Evolutionary conservation across 345 rosid genomes (phyloP), one percentile per base, ranked within the genome.

Genomic region (Triadica sebifera): DNA sequence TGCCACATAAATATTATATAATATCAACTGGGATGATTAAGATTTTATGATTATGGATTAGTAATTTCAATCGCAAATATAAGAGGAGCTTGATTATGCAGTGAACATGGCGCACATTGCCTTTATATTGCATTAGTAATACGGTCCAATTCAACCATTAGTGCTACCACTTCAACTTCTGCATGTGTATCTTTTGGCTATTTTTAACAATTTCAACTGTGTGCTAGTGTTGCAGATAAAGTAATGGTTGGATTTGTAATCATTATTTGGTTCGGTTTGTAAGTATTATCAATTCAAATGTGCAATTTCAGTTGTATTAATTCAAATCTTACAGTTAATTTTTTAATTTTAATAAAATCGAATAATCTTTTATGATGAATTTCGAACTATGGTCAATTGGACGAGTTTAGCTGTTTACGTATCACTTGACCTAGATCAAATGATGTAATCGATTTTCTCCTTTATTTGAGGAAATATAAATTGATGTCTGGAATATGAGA

Each of bases 1-100:
- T 55, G 41, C 43, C 53, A 17, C 6, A 13, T 6, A 34, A 24
- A 49, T 73, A 60, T 69, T 46, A 72, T 74, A 61, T 38, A 45
- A 60, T 72, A 67, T 7, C 12, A 4, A 73, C 67, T 75, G 55
- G 41, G 51, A 66, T 75, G 57, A 74, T 66, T 58, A 65, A 74
- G 43, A 50, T 8, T 25, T 63, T 51, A 53, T 77, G 60, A 77
- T 77, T 73, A 70, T 47, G 65, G 57, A 65, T 57, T 68, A 52
- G 68, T 75, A 67, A 67, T 55, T 74, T 43, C 47, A 58, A 45
- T 3, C 41, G 51, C 11, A 65, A 29, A 62, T 62, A 20, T 1
- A 29, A 29, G n/a, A n/a, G n/a, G n/a, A n/a, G n/a, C n/a, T n/a
- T n/a, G n/a, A 62, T 60, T 73, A 12, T 47, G 47, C 50, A 25